These are phyloP conservation scores for Solanum hybrid DNA, from an alignment of 305 asterid species.

Conservation along the genomic window DNA sequence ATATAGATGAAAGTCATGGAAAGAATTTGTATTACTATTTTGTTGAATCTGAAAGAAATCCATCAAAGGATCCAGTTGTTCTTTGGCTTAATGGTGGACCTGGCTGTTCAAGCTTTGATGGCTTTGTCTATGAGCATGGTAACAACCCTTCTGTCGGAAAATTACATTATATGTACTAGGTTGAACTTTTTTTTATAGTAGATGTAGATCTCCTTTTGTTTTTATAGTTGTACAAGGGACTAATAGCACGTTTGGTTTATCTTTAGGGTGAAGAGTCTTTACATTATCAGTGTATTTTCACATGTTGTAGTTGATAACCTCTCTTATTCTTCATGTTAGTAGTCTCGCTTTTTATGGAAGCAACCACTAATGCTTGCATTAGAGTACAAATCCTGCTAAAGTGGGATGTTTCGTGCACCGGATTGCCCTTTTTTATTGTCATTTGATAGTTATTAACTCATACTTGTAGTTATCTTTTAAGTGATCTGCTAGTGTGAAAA, in stretches of 20 bases:
- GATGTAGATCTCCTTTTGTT: background rate
- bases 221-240: background rate
- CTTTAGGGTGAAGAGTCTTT: background rate
- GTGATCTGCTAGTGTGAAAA: background rate
- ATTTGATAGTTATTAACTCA: background rate
- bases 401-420: background rate
- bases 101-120: slow-evolving; percentile 98
- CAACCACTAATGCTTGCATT: background rate
- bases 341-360: background rate
- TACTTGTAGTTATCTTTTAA: background rate
- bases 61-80: slow-evolving; percentile 74
- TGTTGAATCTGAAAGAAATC: slow-evolving; percentile 68
- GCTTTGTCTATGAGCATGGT: slow-evolving; percentile 92
- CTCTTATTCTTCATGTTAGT: background rate
- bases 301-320: background rate
- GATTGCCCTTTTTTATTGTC: background rate
- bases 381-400: background rate
- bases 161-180: background rate
- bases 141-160: background rate
- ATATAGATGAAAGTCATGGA: slow-evolving; percentile 50
- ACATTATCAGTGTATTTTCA: background rate
- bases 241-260: background rate
- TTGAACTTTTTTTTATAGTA: background rate
- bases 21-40: slow-evolving; percentile 72
- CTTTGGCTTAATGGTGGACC: slow-evolving; percentile 99